phyloP scores from a whole-genome alignment of 1,284 basidiomycete species.

The Cryptococcus sp. region DNA sequence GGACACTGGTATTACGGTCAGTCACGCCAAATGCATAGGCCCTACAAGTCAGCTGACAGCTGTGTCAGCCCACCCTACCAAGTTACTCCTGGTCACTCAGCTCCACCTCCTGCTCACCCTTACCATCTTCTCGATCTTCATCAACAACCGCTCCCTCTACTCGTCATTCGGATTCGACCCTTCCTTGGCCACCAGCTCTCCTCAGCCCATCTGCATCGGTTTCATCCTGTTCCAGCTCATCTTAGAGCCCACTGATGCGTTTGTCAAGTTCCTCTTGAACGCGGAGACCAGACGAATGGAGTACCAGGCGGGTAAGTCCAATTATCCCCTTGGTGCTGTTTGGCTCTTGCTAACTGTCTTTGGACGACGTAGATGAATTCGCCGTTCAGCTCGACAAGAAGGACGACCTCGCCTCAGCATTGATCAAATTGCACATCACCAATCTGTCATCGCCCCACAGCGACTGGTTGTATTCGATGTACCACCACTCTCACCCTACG shows the following conservation, averaged over 20 bases:
- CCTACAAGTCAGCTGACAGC: background rate
- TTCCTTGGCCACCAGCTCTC: conserved; percentile 59
- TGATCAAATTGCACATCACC: conserved; percentile 82
- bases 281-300: conserved; percentile 79
- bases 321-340: background rate
- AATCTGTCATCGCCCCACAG: conserved; percentile 89
- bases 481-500: conserved; percentile 90
- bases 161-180: conserved; percentile 81
- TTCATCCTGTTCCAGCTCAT: conserved; percentile 88
- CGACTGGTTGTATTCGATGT: conserved; percentile 89
- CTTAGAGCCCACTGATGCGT: conserved; percentile 75
- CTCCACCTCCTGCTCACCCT: conserved; percentile 84
- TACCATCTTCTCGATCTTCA: conserved; percentile 86
- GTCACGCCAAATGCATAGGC: conserved; percentile 8
- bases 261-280: conserved; percentile 77
- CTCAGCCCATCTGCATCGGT: conserved; percentile 80
- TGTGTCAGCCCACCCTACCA: conserved; percentile 71
- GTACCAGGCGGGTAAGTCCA: conserved; percentile 81
- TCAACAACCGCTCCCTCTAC: conserved; percentile 76
- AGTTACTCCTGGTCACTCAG: conserved; percentile 83
- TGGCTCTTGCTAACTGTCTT: background rate
- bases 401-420: conserved; percentile 72
- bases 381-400: conserved; percentile 49
- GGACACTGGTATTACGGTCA: conserved; percentile 84
- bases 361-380: conserved; percentile 45